Evolutionary conservation across 2,329 filamentous ascomycete species (phyloP).

Genomic region (Colletotrichum sp.): DNA sequence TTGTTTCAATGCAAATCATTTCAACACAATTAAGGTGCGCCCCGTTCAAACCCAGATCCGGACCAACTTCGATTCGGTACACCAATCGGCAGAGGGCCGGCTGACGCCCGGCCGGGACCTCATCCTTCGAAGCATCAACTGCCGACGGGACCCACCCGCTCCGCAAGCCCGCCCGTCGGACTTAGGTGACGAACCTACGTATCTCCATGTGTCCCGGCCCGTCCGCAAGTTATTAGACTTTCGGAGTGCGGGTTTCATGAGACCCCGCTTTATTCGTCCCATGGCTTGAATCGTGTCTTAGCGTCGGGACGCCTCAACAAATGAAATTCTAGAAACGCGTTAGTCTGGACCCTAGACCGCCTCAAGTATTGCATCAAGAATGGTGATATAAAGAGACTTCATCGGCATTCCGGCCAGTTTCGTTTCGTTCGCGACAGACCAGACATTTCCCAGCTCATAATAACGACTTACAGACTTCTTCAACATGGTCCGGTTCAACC

Average conservation of each 20-base stretch:
- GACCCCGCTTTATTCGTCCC: neutral
- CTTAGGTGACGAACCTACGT: neutral
- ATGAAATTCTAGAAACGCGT: neutral
- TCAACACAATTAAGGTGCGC: neutral
- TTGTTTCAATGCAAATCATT: neutral
- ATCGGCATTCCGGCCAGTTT: neutral
- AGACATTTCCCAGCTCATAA: neutral
- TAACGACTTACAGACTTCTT: neutral
- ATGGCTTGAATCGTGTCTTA: neutral
- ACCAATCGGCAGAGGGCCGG: neutral
- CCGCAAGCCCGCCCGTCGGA: neutral
- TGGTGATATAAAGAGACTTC: neutral
- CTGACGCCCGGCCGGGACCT: neutral
- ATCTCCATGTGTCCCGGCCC: neutral
- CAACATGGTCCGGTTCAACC: conserved; percentile 10
- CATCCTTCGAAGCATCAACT: neutral
- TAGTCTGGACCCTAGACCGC: neutral
- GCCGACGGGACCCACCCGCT: neutral
- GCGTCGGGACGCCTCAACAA: neutral
- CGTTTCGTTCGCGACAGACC: neutral
- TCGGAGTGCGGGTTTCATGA: neutral
- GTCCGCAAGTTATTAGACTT: neutral
- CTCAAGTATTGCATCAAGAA: neutral
- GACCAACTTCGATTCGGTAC: neutral
- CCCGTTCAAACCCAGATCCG: neutral